Conservation (phyloP, 345 rosid genomes). For the Gossypium ekmanianum region DNA sequence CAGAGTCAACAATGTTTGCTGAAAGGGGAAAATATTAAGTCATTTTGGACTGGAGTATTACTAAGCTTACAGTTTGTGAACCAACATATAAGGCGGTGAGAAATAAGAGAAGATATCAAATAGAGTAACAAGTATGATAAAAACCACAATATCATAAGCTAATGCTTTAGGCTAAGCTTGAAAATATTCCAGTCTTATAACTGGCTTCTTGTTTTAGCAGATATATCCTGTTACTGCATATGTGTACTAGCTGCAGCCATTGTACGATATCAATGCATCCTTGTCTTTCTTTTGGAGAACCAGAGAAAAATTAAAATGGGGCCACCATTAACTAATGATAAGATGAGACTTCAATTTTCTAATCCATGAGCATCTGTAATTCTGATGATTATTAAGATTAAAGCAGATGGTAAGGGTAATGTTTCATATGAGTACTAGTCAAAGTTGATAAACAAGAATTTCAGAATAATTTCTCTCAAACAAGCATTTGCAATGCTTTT, state of each 20-base stretch:
- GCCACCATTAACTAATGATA: not conserved
- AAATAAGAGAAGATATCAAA: not conserved
- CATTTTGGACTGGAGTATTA: too few species aligned
- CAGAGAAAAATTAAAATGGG: not conserved
- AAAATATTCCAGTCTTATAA: not conserved
- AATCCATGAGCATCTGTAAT: not conserved
- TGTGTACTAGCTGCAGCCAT: conserved; percentile 3
- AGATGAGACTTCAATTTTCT: not conserved
- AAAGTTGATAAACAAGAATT: not conserved
- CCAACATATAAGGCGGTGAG: too few species aligned
- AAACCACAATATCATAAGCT: not conserved
- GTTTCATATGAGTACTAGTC: not conserved
- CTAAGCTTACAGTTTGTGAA: too few species aligned
- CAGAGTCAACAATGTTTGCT: not conserved
- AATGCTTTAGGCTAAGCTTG: not conserved
- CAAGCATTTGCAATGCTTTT: not conserved
- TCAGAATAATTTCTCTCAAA: not conserved
- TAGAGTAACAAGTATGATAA: not conserved
- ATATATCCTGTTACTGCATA: not conserved
- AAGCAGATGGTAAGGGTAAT: not conserved
- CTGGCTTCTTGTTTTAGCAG: not conserved
- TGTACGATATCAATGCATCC: not conserved
- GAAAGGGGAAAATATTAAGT: too few species aligned
- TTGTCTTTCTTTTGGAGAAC: not conserved
- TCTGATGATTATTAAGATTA: not conserved